Conservation (phyloP, 768 basidiomycete genomes). For the Pleurotus eryngii region DNA sequence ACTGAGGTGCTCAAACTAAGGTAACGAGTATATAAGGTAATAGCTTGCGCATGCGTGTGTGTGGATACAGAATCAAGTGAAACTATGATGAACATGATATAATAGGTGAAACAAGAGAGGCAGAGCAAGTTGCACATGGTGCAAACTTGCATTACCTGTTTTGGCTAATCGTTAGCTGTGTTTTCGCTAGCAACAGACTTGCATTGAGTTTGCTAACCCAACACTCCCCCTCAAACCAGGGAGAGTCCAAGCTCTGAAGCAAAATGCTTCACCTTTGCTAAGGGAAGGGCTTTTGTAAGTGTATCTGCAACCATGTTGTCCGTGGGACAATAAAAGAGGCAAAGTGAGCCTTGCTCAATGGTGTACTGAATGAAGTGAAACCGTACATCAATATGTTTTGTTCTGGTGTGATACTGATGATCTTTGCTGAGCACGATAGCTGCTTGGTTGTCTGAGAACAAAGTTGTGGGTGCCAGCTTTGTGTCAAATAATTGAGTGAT, state of each 20-base stretch:
- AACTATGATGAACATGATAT: too few relatives aligned
- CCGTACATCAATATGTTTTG: constrained; percentile 30
- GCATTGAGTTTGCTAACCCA: background rate
- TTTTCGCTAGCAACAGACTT: background rate
- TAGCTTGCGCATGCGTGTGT: too few relatives aligned
- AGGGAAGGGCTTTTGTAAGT: constrained; percentile 20
- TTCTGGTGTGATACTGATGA: constrained; percentile 21
- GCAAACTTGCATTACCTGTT: background rate
- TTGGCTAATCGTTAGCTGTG: too few relatives aligned
- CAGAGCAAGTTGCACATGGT: too few relatives aligned
- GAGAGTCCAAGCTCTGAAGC: constrained; percentile 1
- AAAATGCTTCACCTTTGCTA: constrained; percentile 11
- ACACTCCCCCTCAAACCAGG: background rate
- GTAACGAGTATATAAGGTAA: too few relatives aligned
- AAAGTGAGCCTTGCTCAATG: constrained; percentile 11
- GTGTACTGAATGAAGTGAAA: constrained; percentile 22
- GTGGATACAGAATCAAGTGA: too few relatives aligned
- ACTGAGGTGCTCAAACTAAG: too few relatives aligned
- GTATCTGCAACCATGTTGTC: constrained; percentile 25
- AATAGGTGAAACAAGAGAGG: too few relatives aligned
- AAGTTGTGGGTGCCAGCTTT: background rate
- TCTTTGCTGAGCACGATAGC: constrained; percentile 17
- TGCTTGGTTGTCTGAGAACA: constrained; percentile 13
- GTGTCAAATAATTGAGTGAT: constrained; percentile 10
- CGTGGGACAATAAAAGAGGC: constrained; percentile 12